Conservation (phyloP, 345 rosid genomes). For the Trapa incisa region DNA sequence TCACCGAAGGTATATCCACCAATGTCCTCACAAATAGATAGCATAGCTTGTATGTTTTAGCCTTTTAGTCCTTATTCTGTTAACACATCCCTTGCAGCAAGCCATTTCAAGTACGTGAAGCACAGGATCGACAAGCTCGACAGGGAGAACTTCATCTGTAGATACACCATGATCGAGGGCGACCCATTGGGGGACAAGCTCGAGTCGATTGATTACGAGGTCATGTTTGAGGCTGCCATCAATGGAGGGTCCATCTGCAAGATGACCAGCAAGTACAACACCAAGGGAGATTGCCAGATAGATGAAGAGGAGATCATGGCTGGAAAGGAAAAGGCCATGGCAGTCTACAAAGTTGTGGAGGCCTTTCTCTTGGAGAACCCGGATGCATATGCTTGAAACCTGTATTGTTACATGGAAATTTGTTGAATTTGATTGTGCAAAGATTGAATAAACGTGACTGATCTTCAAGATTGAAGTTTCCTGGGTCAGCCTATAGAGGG, state of each 20-base stretch:
- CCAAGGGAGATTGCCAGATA: conserved; percentile 9
- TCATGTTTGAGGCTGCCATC: conserved; percentile 15
- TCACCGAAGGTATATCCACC: conserved; percentile 16
- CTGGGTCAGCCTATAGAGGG: background rate
- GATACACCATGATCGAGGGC: conserved; percentile 21
- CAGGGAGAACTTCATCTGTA: conserved; percentile 9
- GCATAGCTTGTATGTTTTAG: background rate
- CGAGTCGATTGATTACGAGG: conserved; percentile 21
- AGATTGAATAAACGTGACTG: background rate
- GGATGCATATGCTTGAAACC: conserved; percentile 9
- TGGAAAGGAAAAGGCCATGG: conserved; percentile 20
- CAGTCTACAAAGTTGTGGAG: conserved; percentile 22
- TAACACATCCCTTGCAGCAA: conserved; percentile 4
- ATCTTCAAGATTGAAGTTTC: background rate
- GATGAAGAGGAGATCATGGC: conserved; percentile 16
- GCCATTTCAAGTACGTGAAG: conserved; percentile 14
- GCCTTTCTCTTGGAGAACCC: conserved; percentile 26
- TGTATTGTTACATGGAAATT: background rate
- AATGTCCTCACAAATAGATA: no score
- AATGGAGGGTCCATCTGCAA: conserved; percentile 18
- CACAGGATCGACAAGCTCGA: conserved; percentile 12
- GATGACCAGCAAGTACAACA: conserved; percentile 15
- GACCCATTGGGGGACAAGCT: conserved; percentile 12
- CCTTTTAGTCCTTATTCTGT: background rate
- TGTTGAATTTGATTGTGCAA: background rate